phyloP scores from a whole-genome alignment of 768 basidiomycete genomes.

The Boletellus sp. region DNA sequence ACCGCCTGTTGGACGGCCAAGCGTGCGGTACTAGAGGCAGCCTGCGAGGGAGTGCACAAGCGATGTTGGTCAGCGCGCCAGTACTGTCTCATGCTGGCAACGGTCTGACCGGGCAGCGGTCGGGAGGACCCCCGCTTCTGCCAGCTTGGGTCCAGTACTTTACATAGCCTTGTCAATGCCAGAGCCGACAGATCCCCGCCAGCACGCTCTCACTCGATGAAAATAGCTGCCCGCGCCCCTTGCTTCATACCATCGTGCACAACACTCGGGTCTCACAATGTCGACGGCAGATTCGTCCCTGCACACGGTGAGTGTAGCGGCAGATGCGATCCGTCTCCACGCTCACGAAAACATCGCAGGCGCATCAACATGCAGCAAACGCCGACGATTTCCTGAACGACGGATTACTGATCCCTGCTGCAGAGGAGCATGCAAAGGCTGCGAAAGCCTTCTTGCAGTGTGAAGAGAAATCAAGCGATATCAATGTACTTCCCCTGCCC shows the following conservation, averaged over 20 bases:
- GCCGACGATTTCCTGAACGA: conserved; percentile 68
- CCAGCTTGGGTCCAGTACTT: neutral
- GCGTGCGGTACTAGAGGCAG: too few relatives aligned
- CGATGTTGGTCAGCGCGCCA: too few relatives aligned
- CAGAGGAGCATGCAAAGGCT: conserved; percentile 71
- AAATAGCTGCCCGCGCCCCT: neutral
- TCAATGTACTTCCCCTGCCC: conserved; percentile 49
- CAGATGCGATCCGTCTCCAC: neutral
- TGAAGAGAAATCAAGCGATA: conserved; percentile 68
- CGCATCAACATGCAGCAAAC: conserved; percentile 77
- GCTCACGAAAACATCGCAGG: conserved; percentile 41
- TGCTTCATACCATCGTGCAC: neutral
- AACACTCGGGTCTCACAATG: conserved; percentile 15
- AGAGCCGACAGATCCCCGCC: neutral
- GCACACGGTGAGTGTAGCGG: conserved; percentile 40
- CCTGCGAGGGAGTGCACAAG: too few relatives aligned
- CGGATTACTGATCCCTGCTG: conserved; percentile 68
- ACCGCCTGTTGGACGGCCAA: too few relatives aligned
- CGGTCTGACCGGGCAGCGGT: neutral
- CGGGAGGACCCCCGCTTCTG: neutral
- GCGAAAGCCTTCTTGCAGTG: conserved; percentile 73
- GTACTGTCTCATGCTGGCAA: too few relatives aligned
- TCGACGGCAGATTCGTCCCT: conserved; percentile 45
- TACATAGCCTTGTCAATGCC: neutral
- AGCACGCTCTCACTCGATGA: neutral